Conservation (phyloP, 1,139 yeast species). For the Eremothecium coryli region DNA sequence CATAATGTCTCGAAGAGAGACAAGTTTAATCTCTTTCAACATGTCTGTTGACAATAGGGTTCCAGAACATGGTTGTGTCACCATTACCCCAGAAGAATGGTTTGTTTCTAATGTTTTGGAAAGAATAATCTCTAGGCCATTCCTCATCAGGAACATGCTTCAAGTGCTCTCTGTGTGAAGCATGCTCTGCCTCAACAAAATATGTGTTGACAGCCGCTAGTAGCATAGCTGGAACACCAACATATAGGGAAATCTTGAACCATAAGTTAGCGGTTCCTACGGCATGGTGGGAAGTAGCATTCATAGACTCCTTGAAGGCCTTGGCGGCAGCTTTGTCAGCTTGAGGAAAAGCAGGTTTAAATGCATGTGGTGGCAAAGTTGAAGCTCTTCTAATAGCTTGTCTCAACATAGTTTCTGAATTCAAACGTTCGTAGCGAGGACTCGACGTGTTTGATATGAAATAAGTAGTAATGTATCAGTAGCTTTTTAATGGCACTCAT, state of each 20-base stretch:
- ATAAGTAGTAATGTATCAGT: too few species aligned
- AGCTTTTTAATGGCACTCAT: too few species aligned
- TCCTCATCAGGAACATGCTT: conserved; percentile 74
- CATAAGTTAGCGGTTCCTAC: conserved; percentile 65
- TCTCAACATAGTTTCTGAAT: conserved; percentile 19
- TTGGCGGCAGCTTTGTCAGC: conserved; percentile 46
- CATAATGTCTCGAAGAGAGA: too few species aligned
- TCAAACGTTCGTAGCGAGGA: too few species aligned
- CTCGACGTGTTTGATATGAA: too few species aligned
- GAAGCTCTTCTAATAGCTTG: conserved; percentile 26
- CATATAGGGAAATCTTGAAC: conserved; percentile 72
- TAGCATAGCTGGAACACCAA: conserved; percentile 75
- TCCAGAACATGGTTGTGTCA: conserved; percentile 96
- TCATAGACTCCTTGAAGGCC: conserved; percentile 39
- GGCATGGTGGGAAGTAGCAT: conserved; percentile 73
- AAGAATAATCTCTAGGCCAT: conserved; percentile 86
- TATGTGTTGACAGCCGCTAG: conserved; percentile 73
- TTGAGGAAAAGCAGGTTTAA: conserved; percentile 30
- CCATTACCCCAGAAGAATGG: conserved; percentile 99
- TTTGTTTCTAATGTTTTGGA: conserved; percentile 78
- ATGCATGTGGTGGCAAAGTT: conserved; percentile 24
- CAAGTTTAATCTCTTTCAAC: conserved; percentile 31
- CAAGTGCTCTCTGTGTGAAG: conserved; percentile 78
- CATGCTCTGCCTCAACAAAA: conserved; percentile 76
- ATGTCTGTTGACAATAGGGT: conserved; percentile 83